Evolutionary conservation across 208 protist species (phyloP), one percentile per base, ranked within the genome.

Genomic region (Leishmania martiniquensis): DNA sequence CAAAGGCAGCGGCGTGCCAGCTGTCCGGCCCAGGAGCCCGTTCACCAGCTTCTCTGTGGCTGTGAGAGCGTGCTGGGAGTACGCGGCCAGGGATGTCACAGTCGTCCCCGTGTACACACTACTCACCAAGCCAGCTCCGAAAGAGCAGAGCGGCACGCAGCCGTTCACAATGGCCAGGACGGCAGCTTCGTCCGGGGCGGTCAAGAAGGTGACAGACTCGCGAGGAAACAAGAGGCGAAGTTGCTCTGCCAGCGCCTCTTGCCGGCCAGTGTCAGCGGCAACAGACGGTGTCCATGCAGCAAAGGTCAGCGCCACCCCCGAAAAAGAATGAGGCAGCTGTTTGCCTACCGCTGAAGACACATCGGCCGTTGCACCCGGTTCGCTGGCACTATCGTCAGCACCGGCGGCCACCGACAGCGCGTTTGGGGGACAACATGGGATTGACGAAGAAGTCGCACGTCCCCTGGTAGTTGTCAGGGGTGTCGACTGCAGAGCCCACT

Each of bases 81-180:
- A 97, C 10, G 94, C 84, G 39, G 87, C 87, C 57, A 91, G 81
- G 1, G 94, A 87, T 2, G 85, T 90, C 13, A 93, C 83, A 45
- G 52, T 84, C 47, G 77, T 76, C 17, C 87, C 87, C 17, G 87
- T 84, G 81, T 93, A 97, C 37, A 84, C 89, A 71, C 90, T 94
- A 77, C 92, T 95, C 47, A 97, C 92, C 72, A 97, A 80, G 1
- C 94, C 94, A 2, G 91, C 94, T 2, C 94, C 94, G 69, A 97
- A 91, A n/a, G 85, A 72, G 77, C 90, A 95, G 70, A 97, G 84
- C 17, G 88, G 91, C 25, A 78, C 55, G 75, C 91, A 95, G 34
- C 80, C 92, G 57, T 96, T 97, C 12, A 93, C 80, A 39, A 96
- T 57, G 1, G 84, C 83, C 47, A 97, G 78, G 44, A 95, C 44